These are phyloP conservation scores for Chlorella variabilis DNA, from an alignment of 163 green algal genomes.

Conservation along the genomic window DNA sequence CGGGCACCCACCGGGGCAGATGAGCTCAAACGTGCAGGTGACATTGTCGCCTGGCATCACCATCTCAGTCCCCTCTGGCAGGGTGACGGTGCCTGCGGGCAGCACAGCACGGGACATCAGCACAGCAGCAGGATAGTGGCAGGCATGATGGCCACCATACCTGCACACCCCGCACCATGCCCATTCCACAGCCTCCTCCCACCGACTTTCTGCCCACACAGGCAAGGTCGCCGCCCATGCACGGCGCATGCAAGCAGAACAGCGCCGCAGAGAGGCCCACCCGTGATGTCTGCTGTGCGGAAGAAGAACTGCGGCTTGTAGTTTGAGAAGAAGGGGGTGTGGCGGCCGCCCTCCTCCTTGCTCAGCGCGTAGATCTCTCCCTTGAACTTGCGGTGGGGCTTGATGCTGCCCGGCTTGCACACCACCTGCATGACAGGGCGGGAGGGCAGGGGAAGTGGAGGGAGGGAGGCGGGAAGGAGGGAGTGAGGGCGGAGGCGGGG, in stretches of 20 bases:
- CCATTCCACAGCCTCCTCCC: no score
- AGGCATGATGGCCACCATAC: neutral
- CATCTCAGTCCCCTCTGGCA: slow-evolving; percentile 89
- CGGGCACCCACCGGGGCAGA: slow-evolving; percentile 64
- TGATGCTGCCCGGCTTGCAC: slow-evolving; percentile 80
- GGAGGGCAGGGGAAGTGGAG: neutral
- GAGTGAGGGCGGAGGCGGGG: no score
- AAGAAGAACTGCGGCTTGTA: slow-evolving; percentile 99
- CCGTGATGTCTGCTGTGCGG: slow-evolving; percentile 97
- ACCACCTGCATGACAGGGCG: slow-evolving; percentile 55
- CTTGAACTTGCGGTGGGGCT: slow-evolving; percentile 66
- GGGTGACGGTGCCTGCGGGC: slow-evolving; percentile 78
- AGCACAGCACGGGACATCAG: neutral
- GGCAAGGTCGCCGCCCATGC: no score
- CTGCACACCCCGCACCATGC: no score
- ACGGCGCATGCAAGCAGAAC: no score
- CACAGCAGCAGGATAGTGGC: no score
- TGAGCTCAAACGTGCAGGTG: slow-evolving; percentile 87
- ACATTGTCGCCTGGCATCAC: slow-evolving; percentile 99
- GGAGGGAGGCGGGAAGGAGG: no score
- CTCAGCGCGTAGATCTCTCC: slow-evolving; percentile 92
- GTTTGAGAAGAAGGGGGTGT: slow-evolving; percentile 99
- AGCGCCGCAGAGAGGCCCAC: slow-evolving; percentile 46
- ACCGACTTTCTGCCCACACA: no score
- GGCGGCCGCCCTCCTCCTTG: slow-evolving; percentile 99